phyloP scores from a whole-genome alignment of 768 basidiomycete species.

The Panaeolus cyanescens region DNA sequence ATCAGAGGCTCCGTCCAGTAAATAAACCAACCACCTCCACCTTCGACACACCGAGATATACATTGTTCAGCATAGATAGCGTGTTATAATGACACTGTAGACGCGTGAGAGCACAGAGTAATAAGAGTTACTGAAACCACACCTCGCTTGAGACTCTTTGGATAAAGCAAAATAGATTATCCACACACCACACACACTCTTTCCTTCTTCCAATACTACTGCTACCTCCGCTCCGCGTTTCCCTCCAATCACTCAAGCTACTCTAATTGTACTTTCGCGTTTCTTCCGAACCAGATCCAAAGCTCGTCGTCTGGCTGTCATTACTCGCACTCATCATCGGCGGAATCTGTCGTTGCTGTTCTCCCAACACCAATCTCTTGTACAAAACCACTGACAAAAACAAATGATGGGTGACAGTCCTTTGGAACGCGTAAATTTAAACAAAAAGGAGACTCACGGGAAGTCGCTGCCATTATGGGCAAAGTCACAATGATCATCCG shows the following conservation, averaged over 20 bases:
- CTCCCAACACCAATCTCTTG: constrained; percentile 55
- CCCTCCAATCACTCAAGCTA: neutral
- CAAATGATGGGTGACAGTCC: neutral
- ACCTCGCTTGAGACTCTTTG: neutral
- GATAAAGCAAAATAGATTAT: constrained; percentile 2
- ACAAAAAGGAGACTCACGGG: constrained; percentile 44
- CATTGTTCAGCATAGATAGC: constrained; percentile 1
- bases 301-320: constrained; percentile 13
- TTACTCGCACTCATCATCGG: constrained; percentile 10
- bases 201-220: neutral
- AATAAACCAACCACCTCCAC: constrained; percentile 8
- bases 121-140: neutral
- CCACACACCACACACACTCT: neutral
- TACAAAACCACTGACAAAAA: constrained; percentile 60
- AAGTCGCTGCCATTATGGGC: constrained; percentile 66
- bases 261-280: constrained; percentile 1
- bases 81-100: constrained; percentile 2
- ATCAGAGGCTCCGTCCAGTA: constrained; percentile 27
- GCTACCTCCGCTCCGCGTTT: constrained; percentile 4
- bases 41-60: neutral
- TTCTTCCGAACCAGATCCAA: constrained; percentile 20
- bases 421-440: constrained; percentile 4
- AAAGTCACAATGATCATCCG: constrained; percentile 60
- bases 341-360: constrained; percentile 36
- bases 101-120: constrained; percentile 3